A percentile compares a stretch with the other conserved stretches of the same genome.
These are phyloP conservation scores for Albugo laibachii DNA, from an alignment of 352 stramenopile species.

Conservation along the genomic window DNA sequence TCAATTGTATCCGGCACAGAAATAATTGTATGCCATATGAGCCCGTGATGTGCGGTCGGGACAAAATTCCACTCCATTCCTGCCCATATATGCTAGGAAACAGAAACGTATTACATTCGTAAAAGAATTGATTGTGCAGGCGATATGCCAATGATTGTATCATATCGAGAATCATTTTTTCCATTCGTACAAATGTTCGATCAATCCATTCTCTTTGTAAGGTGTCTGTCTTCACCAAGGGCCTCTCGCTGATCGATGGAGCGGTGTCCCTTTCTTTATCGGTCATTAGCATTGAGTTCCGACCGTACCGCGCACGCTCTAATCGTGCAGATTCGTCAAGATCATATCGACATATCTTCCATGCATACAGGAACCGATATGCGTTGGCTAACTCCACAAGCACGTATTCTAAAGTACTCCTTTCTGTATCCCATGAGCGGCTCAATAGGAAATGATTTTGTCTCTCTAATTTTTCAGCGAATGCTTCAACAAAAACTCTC, in stretches of 20 bases:
- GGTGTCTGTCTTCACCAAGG: slow-evolving; percentile 3
- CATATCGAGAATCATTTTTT: slow-evolving; percentile 23
- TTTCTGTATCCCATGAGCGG: slow-evolving; percentile 12
- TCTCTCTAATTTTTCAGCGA: slow-evolving; percentile 34
- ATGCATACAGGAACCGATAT: slow-evolving; percentile 33
- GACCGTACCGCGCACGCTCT: slow-evolving; percentile 2
- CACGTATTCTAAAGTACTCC: slow-evolving; percentile 18
- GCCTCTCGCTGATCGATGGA: no score
- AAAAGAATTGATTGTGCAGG: slow-evolving; percentile 31
- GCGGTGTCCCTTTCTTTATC: slow-evolving; percentile 3
- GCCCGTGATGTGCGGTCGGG: slow-evolving; percentile 26
- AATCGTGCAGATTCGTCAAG: slow-evolving; percentile 24
- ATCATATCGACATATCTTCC: slow-evolving; percentile 37
- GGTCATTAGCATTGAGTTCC: background rate
- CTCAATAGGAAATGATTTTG: slow-evolving; percentile 15
- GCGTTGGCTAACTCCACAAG: slow-evolving; percentile 37
- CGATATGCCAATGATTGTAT: slow-evolving; percentile 32
- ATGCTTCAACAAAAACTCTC: slow-evolving; percentile 38
- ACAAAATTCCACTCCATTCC: slow-evolving; percentile 10
- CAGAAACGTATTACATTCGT: slow-evolving; percentile 24
- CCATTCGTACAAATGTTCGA: slow-evolving; percentile 34
- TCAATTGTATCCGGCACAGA: slow-evolving; percentile 20
- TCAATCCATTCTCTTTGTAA: slow-evolving; percentile 49
- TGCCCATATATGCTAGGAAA: slow-evolving; percentile 35
- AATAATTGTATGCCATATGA: slow-evolving; percentile 36